Evolutionary conservation across 345 rosid species (phyloP), one percentile per base, ranked within the genome.

Genomic region (Eucalyptus polyanthemos): DNA sequence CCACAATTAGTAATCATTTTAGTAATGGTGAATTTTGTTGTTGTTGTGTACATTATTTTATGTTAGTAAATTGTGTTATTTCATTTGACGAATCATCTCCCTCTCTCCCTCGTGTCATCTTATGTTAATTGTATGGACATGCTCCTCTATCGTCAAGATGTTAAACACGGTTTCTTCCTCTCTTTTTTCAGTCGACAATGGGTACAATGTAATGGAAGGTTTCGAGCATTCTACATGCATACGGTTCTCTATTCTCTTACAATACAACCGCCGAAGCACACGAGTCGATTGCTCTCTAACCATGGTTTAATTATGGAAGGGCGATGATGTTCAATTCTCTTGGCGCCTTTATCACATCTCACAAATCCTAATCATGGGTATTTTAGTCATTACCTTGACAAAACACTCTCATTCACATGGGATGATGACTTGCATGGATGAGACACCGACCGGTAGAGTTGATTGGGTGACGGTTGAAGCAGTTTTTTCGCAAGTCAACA

Each of bases 31-130:
- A 10, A 9, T 56, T 10, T 56, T 56, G 27, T 21, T 53, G 6
- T 34, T 17, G 24, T 34, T 5, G 25, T 34, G 81, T 19, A 21
- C 14, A 0, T 10, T 37, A 72, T 34, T 13, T 62, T 29, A 29
- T 27, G 17, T 29, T 6, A 6, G 9, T 0, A 19, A 1, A 34
- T 72, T 19, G 2, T 2, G 8, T 34, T 3, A 19, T 72, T 72
- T 37, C 8, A 72, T 34, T 34, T 69, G 47, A 14, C 0, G 85
- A 76, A 40, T 40, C 15, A 2, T 40, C 85, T 21, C 14, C 5
- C 9, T 21, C 14, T 76, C 25, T 72, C 14, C 27, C 1, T 76
- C 2, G 12, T 22, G 27, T 40, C 47, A 11, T 40, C 47, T 22
- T 11, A 11, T 0, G 8, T 40, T 24, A 76, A 37, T 76, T 21